Evolutionary conservation across 768 basidiomycete species (phyloP).

Genomic region (Boletus huronensis): DNA sequence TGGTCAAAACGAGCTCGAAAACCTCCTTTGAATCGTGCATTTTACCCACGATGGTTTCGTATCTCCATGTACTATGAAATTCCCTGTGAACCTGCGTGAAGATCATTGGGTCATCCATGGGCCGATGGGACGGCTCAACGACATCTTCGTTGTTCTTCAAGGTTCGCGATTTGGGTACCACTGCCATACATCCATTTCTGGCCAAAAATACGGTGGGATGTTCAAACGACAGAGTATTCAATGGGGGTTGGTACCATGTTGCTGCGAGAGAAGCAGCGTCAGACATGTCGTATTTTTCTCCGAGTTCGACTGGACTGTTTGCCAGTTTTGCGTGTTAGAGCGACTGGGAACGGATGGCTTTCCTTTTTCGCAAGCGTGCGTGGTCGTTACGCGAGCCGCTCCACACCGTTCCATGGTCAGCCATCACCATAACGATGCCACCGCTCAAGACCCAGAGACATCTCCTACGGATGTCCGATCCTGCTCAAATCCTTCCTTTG

Average conservation of each 20-base stretch:
- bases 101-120: background rate
- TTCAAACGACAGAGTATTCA: too few relatives aligned
- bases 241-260: background rate
- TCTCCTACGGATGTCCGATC: constrained; percentile 1
- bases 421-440: constrained; percentile 14
- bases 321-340: background rate
- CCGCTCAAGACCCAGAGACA: constrained; percentile 2
- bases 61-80: constrained; percentile 25
- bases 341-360: background rate
- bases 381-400: background rate
- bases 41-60: constrained; percentile 24
- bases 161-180: background rate
- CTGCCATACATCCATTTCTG: background rate
- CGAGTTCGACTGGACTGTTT: background rate
- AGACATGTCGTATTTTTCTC: background rate
- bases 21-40: background rate
- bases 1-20: constrained; percentile 30
- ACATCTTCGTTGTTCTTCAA: background rate
- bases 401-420: background rate
- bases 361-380: constrained; percentile 4
- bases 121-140: background rate
- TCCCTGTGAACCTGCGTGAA: constrained; percentile 7
- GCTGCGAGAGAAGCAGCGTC: background rate
- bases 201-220: too few relatives aligned
- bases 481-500: constrained; percentile 17